Evolutionary conservation across 768 basidiomycete species (phyloP), one percentile per base, ranked within the genome.

Genomic region (Auriscalpium microsporum): DNA sequence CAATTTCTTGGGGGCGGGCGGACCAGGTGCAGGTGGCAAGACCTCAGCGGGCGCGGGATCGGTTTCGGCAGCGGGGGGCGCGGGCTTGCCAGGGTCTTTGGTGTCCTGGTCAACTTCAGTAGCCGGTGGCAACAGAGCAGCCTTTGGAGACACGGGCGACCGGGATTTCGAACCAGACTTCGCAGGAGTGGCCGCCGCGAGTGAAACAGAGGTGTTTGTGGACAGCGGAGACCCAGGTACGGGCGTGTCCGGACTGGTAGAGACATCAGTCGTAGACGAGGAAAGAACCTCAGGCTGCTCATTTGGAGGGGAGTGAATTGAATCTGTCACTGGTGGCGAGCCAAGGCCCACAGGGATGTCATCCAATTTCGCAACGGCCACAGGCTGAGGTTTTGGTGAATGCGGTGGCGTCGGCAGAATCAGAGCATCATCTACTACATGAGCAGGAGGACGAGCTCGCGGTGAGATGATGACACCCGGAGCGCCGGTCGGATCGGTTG

Each of bases 381-480:
- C 50, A 52, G 40, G 54, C 45, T 33, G 49, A 23, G 46, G 49
- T 45, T 59, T 65, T 6, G 68, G 67, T 1, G 65, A 64, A 50
- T 63, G 52, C 35, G 66, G 70, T 11, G 86, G 86, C 1, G 78
- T 82, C 10, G 73, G 70, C 1, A 78, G 59, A 19, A 74, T 71
- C 19, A 83, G 62, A n/a, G 86, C 86, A 16, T 72, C 71, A 45
- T 78, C 72, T 0, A 87, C 64, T 19, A 89, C 70, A 52, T 81
- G 70, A 2, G 71, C 72, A 33, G 87, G 86, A 4, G 87, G 87
- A 38, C 75, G 72, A 3, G 86, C 83, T 19, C 64, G 68, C 0
- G 82, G 76, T 1, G 86, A 87, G 28, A 90, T 84, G 59, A 89
- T 87, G 55, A 89, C 79, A 4, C 82, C 79, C 1, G 85, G 86